Percentiles rank a stretch among this genome's conserved stretches.
Evolutionary conservation across 805 yeast genomes (phyloP).

Genomic region (Myxozyma nipponensis): DNA sequence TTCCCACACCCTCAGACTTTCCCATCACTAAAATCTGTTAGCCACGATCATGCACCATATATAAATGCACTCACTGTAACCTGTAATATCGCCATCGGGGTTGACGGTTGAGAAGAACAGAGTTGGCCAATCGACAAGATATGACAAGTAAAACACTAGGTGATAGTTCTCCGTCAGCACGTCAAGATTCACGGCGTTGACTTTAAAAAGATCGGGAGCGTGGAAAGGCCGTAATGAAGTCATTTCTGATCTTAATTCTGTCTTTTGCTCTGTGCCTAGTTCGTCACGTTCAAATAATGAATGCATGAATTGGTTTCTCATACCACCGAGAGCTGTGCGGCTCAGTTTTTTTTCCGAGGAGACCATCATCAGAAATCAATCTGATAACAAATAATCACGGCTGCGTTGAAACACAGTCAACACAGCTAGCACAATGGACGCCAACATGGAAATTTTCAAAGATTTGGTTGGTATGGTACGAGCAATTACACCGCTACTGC

Average conservation of each 20-base stretch:
- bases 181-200: conserved; percentile 78
- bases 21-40: conserved; percentile 71
- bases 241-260: no score
- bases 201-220: conserved; percentile 72
- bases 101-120: conserved; percentile 69
- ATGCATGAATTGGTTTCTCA: no score
- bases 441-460: not conserved
- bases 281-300: no score
- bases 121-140: conserved; percentile 82
- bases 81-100: conserved; percentile 41
- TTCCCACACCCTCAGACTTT: conserved; percentile 83
- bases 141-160: conserved; percentile 75
- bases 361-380: not conserved
- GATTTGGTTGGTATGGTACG: not conserved
- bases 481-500: not conserved
- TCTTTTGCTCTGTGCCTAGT: no score
- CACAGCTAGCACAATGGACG: no score
- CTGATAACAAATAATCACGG: no score
- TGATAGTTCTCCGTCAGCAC: conserved; percentile 90
- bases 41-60: not conserved
- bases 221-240: conserved; percentile 84
- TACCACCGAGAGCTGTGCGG: no score
- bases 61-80: conserved; percentile 32
- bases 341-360: not conserved
- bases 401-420: no score